phyloP scores from a whole-genome alignment of 495 filamentous ascomycete genomes.

The Talaromyces liani region DNA sequence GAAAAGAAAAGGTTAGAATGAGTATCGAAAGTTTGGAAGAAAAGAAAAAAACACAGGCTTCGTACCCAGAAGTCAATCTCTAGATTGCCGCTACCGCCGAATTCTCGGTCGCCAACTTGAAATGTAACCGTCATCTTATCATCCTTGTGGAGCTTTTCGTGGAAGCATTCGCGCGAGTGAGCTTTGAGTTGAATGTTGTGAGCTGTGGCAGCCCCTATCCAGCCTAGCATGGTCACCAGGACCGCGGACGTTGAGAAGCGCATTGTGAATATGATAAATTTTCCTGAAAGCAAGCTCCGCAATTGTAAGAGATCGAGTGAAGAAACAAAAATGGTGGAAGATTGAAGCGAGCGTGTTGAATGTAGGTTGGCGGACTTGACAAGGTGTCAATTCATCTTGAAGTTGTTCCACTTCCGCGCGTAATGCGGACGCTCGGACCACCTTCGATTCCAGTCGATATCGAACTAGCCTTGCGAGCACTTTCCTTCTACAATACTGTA shows the following conservation, averaged over 20 bases:
- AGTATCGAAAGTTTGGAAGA: neutral
- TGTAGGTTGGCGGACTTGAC: neutral
- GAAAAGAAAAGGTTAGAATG: slow-evolving; percentile 2
- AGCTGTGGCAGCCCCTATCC: slow-evolving; percentile 56
- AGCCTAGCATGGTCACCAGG: slow-evolving; percentile 55
- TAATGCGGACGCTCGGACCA: slow-evolving; percentile 33
- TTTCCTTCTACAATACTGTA: neutral
- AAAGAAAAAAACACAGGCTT: neutral
- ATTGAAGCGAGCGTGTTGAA: neutral
- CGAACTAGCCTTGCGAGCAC: neutral
- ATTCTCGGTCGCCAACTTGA: slow-evolving; percentile 95
- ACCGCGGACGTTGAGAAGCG: slow-evolving; percentile 46
- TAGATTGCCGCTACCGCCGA: slow-evolving; percentile 87
- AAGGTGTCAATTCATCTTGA: slow-evolving; percentile 7
- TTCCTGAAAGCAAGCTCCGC: neutral
- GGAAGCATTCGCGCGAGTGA: slow-evolving; percentile 93
- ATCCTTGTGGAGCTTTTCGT: slow-evolving; percentile 84
- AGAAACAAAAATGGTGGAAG: neutral
- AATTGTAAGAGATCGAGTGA: neutral
- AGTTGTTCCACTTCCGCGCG: neutral
- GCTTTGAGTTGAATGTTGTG: slow-evolving; percentile 94
- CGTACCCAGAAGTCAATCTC: slow-evolving; percentile 98
- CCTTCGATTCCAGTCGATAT: slow-evolving; percentile 2
- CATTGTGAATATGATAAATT: slow-evolving; percentile 30
- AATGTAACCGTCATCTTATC: slow-evolving; percentile 98